Evolutionary conservation across 306 rosid species (phyloP), one percentile per base, ranked within the genome.

Genomic region (Vicia faba): DNA sequence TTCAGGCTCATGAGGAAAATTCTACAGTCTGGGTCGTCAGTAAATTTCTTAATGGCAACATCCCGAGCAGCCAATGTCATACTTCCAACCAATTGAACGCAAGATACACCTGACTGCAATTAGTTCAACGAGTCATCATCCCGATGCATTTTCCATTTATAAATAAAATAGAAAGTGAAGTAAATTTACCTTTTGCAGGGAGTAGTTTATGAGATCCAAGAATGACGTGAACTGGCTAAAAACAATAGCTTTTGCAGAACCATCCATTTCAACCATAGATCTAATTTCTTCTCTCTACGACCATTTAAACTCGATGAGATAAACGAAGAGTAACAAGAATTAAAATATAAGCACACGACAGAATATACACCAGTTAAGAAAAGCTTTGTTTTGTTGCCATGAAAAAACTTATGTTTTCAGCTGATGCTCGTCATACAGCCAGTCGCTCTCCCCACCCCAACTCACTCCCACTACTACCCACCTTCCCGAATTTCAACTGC

Each of bases 1-100:
- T 93, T 93, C 91, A 93, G 83, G 79, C 98, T 93, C 97, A 89
- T 89, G 51, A 93, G 95, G 83, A 93, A 93, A 75, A 93, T 84
- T 79, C 68, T 86, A 87, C 96, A 93, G 45, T 86, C 97, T 16
- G 97, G 87, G 46, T 89, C 97, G 4, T 88, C 89, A 10, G 78
- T 82, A 57, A 93, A 88, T 68, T 72, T 88, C 78, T 78, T 85
- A 67, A 93, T 89, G 39, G 93, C 96, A 60, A 75, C 80, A 74
- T 80, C 91, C 78, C 98, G 77, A 7, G 90, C 93, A 77, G 74
- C 18, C 84, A 89, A 70, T 23, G 96, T 41, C 98, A 93, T 93
- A 79, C 86, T 84, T 88, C 98, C 97, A 61, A 48, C 73, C 79
- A 93, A 78, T 74, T 93, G 97, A 75, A 88, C 87, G 36, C 98